A percentile compares a stretch with the other conserved stretches of the same genome.
Conservation (phyloP, 2,329 filamentous ascomycete species). For the Epichloe brachyelytri region DNA sequence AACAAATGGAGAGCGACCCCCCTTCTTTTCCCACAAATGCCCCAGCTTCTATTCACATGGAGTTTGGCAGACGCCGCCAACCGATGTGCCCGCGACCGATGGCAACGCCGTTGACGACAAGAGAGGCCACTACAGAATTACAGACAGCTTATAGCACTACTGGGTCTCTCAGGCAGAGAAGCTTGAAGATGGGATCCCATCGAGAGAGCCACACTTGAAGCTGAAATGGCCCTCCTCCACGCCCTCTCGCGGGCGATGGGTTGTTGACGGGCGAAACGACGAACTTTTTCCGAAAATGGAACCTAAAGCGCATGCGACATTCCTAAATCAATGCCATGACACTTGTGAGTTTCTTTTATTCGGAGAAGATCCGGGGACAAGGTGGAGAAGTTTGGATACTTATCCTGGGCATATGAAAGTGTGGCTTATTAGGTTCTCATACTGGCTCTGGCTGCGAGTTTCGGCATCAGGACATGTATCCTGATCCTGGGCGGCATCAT, state of each 20-base stretch:
- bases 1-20: neutral
- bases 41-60: neutral
- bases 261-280: neutral
- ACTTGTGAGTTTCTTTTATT: conserved; percentile 18
- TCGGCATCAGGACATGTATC: conserved; percentile 36
- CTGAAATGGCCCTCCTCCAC: neutral
- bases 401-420: neutral
- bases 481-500: conserved; percentile 28
- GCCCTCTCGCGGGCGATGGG: neutral
- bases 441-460: conserved; percentile 43
- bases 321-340: conserved; percentile 40
- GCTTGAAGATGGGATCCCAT: neutral
- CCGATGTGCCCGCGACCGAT: too few species aligned
- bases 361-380: neutral
- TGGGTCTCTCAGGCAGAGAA: too few species aligned
- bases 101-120: neutral
- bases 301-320: neutral
- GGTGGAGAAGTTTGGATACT: too few species aligned
- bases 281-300: neutral
- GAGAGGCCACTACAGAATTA: too few species aligned
- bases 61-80: neutral
- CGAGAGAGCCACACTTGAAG: neutral
- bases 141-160: too few species aligned
- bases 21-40: neutral
- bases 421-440: conserved; percentile 29